Percentiles rank a stretch among this genome's conserved stretches.
Conservation (phyloP, 352 stramenopile species). For the Globisporangium mamillatum region DNA sequence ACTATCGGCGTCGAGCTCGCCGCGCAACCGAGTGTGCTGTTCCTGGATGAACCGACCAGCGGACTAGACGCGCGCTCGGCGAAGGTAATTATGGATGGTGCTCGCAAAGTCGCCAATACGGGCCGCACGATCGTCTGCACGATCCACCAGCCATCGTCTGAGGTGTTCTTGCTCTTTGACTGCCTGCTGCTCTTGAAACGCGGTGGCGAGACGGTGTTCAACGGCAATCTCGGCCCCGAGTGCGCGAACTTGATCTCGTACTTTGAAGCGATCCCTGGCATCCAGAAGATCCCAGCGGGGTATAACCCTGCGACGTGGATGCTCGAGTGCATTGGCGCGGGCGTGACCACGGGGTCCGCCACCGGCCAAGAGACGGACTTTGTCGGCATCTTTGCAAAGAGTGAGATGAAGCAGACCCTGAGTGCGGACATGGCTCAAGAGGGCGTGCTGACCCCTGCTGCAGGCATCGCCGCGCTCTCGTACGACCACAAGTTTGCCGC, state of each 20-base stretch:
- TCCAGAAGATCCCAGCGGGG: conserved; percentile 17
- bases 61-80: conserved; percentile 4
- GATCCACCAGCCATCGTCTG: conserved; percentile 12
- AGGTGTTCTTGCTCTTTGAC: conserved; percentile 54
- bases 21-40: conserved; percentile 7
- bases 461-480: conserved; percentile 28
- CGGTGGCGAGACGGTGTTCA: conserved; percentile 51
- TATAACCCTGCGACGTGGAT: conserved; percentile 34
- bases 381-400: background rate
- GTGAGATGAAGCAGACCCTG: conserved; percentile 2
- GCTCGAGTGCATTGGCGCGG: conserved; percentile 25
- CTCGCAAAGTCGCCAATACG: conserved; percentile 7
- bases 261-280: conserved; percentile 26
- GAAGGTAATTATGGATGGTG: conserved; percentile 17
- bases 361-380: conserved; percentile 1
- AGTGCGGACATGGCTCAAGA: background rate
- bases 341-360: conserved; percentile 30
- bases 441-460: background rate
- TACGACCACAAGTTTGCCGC: conserved; percentile 43
- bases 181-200: conserved; percentile 71
- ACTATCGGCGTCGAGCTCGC: conserved; percentile 8
- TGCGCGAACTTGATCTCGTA: conserved; percentile 23
- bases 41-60: conserved; percentile 5
- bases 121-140: conserved; percentile 18
- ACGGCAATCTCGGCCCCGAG: conserved; percentile 19